Percentiles rank a stretch among this genome's conserved stretches.
Conservation (phyloP, 1,139 yeast genomes). For the Diutina mesorugosa region DNA sequence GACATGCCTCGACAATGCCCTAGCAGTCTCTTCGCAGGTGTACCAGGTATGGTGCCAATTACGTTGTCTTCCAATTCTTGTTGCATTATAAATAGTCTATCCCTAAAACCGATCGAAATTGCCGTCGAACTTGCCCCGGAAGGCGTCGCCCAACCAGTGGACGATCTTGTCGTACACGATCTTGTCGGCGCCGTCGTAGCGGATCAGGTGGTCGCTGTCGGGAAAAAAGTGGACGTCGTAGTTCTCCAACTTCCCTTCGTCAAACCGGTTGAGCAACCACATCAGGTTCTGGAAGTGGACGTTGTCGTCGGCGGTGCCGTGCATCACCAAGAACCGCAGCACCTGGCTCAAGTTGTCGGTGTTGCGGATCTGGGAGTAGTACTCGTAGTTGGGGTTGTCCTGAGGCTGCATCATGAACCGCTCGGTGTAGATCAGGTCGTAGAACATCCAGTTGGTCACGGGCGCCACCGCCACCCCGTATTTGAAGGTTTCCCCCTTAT, state of each 20-base stretch:
- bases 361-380: slow-evolving; percentile 32
- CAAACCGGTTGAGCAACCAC: slow-evolving; percentile 59
- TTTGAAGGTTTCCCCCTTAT: slow-evolving; percentile 51
- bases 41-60: background rate
- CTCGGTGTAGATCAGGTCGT: slow-evolving; percentile 82
- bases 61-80: background rate
- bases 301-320: slow-evolving; percentile 96
- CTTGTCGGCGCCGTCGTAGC: slow-evolving; percentile 64
- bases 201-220: slow-evolving; percentile 81
- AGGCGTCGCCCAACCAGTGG: slow-evolving; percentile 60
- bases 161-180: slow-evolving; percentile 66
- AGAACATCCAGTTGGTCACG: slow-evolving; percentile 70
- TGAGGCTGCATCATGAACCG: slow-evolving; percentile 70
- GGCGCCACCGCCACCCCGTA: slow-evolving; percentile 88
- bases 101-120: background rate
- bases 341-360: slow-evolving; percentile 32
- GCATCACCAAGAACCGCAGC: slow-evolving; percentile 68
- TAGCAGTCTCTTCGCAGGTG: too few relatives aligned
- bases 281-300: slow-evolving; percentile 87
- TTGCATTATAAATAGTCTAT: background rate
- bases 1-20: too few relatives aligned
- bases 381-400: slow-evolving; percentile 36
- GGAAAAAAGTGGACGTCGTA: slow-evolving; percentile 89
- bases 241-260: slow-evolving; percentile 52
- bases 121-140: slow-evolving; percentile 33